These are phyloP conservation scores for Ciborinia camelliae DNA, from an alignment of 2,329 filamentous ascomycete genomes.

Conservation along the genomic window DNA sequence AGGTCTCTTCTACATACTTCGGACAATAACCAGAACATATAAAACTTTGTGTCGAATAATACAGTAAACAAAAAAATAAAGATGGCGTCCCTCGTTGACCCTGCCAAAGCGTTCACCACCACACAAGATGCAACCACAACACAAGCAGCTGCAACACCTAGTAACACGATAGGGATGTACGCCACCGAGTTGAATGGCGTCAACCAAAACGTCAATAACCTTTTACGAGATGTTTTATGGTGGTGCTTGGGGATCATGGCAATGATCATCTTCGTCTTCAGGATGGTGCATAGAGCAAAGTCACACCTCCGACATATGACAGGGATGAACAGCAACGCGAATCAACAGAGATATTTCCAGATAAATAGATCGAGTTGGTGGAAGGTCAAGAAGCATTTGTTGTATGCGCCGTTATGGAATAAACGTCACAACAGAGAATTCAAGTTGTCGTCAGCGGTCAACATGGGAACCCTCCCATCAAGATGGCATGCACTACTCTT, in stretches of 20 bases:
- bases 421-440: constrained; percentile 68
- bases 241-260: constrained; percentile 57
- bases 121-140: constrained; percentile 21
- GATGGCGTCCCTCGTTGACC: constrained; percentile 12
- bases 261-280: constrained; percentile 51
- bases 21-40: background rate
- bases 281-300: constrained; percentile 53
- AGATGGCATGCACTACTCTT: constrained; percentile 60
- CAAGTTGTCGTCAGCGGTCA: constrained; percentile 56
- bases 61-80: background rate
- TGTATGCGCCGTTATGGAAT: constrained; percentile 60
- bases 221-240: constrained; percentile 58
- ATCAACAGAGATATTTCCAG: constrained; percentile 59
- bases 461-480: constrained; percentile 62
- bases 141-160: constrained; percentile 30
- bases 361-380: constrained; percentile 55
- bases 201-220: constrained; percentile 54
- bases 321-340: constrained; percentile 52
- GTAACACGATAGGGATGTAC: constrained; percentile 53
- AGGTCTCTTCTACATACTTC: background rate
- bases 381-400: constrained; percentile 57
- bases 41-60: too few relatives aligned
- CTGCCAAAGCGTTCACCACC: too few relatives aligned
- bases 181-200: constrained; percentile 57
- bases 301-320: constrained; percentile 56